phyloP scores from a whole-genome alignment of 768 basidiomycete genomes.

The Bullera alba region DNA sequence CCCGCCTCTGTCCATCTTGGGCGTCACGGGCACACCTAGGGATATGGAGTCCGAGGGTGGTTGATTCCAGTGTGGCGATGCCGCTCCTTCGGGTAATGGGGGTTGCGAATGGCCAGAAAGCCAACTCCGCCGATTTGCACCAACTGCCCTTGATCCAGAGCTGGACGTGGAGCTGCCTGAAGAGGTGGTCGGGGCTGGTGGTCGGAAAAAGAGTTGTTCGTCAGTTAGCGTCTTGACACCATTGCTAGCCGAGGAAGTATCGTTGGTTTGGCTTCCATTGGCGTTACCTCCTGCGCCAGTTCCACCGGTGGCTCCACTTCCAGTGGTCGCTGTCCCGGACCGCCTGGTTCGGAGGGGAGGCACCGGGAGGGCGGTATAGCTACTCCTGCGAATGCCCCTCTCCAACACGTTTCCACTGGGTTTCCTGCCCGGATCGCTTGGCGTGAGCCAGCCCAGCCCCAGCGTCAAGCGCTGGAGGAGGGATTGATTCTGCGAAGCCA shows the following conservation, averaged over 20 bases:
- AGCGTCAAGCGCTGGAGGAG: not conserved
- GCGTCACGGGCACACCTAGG: not conserved
- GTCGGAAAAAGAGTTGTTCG: not conserved
- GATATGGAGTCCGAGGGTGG: not conserved
- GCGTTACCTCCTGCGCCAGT: not conserved
- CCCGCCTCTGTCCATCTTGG: too few species aligned
- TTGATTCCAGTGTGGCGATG: not conserved
- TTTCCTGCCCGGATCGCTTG: not conserved
- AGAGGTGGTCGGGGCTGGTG: not conserved
- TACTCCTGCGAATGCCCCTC: not conserved
- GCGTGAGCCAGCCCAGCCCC: not conserved
- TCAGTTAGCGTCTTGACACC: not conserved
- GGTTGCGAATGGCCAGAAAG: not conserved
- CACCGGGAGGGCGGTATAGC: not conserved
- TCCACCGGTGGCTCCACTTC: not conserved
- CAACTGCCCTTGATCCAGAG: not conserved
- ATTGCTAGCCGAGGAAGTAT: not conserved
- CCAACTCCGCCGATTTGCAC: not conserved
- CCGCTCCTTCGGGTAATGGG: not conserved
- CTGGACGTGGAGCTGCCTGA: not conserved
- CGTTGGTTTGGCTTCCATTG: not conserved
- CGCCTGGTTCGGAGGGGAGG: not conserved
- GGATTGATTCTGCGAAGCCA: not conserved
- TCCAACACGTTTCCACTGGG: not conserved
- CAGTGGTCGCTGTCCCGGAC: not conserved